Conservation (phyloP, 2,329 filamentous ascomycete species). For the Aspergillus udagawae region DNA sequence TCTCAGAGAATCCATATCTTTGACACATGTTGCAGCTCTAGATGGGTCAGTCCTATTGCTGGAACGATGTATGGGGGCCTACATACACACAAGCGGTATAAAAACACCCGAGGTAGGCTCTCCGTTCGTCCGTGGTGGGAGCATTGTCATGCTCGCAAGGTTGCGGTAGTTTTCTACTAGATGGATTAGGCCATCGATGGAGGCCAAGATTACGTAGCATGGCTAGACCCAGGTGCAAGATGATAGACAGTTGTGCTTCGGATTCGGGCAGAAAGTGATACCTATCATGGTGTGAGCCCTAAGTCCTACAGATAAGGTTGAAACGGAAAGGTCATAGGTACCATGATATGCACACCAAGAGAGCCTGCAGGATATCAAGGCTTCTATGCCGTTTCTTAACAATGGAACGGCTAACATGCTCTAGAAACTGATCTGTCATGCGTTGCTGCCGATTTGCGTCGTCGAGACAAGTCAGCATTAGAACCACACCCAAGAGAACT, state of each 20-base stretch:
- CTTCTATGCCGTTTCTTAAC: conserved; percentile 40
- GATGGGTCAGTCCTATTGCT: background rate
- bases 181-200: conserved; percentile 8
- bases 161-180: conserved; percentile 4
- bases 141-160: conserved; percentile 1
- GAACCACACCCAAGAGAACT: conserved; percentile 19
- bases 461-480: conserved; percentile 14
- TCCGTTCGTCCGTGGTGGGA: conserved; percentile 50
- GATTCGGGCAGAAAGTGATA: conserved; percentile 5
- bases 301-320: background rate
- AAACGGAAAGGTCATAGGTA: conserved; percentile 21
- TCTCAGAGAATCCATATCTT: conserved; percentile 46
- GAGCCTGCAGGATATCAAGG: conserved; percentile 46
- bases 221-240: conserved; percentile 48
- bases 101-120: conserved; percentile 53
- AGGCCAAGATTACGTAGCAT: conserved; percentile 45
- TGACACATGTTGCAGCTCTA: conserved; percentile 32
- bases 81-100: conserved; percentile 52
- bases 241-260: conserved; percentile 47
- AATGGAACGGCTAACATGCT: conserved; percentile 41
- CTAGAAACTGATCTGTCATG: conserved; percentile 8
- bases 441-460: conserved; percentile 11
- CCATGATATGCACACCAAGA: conserved; percentile 47
- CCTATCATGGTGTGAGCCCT: background rate
- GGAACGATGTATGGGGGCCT: background rate